Base-by-base conservation (phyloP, 352 stramenopile species). In the Thalassiosira mediterranea region DNA sequence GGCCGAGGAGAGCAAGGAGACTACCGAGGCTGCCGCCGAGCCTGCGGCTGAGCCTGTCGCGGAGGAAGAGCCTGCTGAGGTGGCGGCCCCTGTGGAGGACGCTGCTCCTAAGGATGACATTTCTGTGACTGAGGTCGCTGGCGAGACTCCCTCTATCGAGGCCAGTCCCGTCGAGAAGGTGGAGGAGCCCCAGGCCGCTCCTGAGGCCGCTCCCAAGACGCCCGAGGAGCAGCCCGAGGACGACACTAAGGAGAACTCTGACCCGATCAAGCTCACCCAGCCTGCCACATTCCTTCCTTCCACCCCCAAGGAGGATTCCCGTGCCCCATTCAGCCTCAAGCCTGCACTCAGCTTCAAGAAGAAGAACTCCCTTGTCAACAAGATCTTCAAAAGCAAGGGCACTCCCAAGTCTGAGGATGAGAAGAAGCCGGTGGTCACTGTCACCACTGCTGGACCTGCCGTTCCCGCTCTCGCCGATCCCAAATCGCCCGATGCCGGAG, bases 181-280 rank as follows among this genome's bases (percentile, higher is more conserved):
- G n/a, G 25, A 64, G n/a, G 49, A 26, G 25, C 28, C 59, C 17
- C 4, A 17, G 4, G 32, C 34, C n/a, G 48, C 44, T 42, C 7
- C 34, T 42, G 34, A 42, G 13, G 34, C 34, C 34, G 34, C 34
- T 42, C 34, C 34, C 34, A 13, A 42, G 34, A 13, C 34, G 34
- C 7, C 13, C 34, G 34, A 42, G 34, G 34, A 42, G 34, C 7
- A 42, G 34, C 34, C 34, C 34, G 34, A 7, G 34, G 38, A 60
- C 11, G 21, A 61, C 47, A 38, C 58, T 10, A 64, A 69, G n/a
- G 57, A 52, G 13, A 58, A 63, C 26, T 34, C 56, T 0, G 34
- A 26, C 23, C 26, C 42, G 15, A 17, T 8, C 1, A 19, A 59
- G 19, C 26, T 37, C 51, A n/a, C 29, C 47, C 38, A 42, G 34